Evolutionary conservation across 768 basidiomycete species (phyloP), one percentile per base, ranked within the genome.

Genomic region (Kwoniella sp.): DNA sequence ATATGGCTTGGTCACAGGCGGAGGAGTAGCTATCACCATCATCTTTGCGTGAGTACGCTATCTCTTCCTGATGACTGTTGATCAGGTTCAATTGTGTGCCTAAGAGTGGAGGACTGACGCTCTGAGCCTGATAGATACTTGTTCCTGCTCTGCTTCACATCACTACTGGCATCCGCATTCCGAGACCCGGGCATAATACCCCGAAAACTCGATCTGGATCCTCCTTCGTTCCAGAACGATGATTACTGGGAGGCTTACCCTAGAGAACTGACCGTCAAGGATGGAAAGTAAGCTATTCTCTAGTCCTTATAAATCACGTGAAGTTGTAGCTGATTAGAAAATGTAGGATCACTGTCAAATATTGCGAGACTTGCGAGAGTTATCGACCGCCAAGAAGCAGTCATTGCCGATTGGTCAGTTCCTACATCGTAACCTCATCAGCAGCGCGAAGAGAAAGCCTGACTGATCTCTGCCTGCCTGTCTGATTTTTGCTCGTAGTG

Each of bases 381-480:
- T 99, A 97, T 76, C 87, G 95, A 21, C 92, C 95, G 7, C 95
- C 95, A 3, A 83, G 95, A 67, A 90, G 92, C 21, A 95, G 91
- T 74, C 95, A 99, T 80, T 99, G 95, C 79, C 91, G 93, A 78
- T 86, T 96, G 86, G 92, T 91, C 70, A 74, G 84, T 68, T 36
- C n/a, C n/a, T n/a, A n/a, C n/a, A n/a, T n/a, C n/a, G n/a, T n/a
- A n/a, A n/a, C n/a, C n/a, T n/a, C n/a, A n/a, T n/a, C n/a, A n/a
- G n/a, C n/a, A n/a, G n/a, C n/a, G n/a, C n/a, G n/a, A n/a, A n/a
- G n/a, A n/a, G n/a, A n/a, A n/a, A n/a, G n/a, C n/a, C n/a, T n/a
- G n/a, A n/a, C n/a, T n/a, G n/a, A n/a, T n/a, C n/a, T n/a, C n/a
- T n/a, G n/a, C n/a, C n/a, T n/a, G n/a, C n/a, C n/a, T n/a, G n/a